phyloP scores from a whole-genome alignment of 805 yeast genomes.

The Komagataella pseudopastoris region DNA sequence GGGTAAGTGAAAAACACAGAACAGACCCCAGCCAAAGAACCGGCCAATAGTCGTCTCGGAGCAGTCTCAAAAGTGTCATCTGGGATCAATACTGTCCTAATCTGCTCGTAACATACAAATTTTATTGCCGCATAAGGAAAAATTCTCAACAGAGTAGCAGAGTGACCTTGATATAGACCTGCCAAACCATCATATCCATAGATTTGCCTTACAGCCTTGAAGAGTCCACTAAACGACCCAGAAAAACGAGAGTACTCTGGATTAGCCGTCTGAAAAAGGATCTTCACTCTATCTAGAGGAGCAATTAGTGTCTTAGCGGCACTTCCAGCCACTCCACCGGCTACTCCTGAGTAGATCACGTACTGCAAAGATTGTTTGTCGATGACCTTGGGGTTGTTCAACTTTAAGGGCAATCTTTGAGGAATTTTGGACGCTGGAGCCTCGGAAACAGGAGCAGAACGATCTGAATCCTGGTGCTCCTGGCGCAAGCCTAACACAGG shows the following conservation, averaged over 20 bases:
- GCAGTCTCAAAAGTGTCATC: conserved; percentile 65
- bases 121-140: conserved; percentile 97
- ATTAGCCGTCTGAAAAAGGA: conserved; percentile 86
- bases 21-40: conserved; percentile 79
- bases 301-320: conserved; percentile 95
- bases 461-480: not conserved
- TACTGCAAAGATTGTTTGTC: conserved; percentile 69
- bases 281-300: conserved; percentile 89
- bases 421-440: not conserved
- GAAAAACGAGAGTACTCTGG: conserved; percentile 75
- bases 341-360: conserved; percentile 70
- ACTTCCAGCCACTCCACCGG: conserved; percentile 93
- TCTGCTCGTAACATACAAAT: conserved; percentile 92
- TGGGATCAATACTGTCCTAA: conserved; percentile 70
- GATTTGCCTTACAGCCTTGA: conserved; percentile 58
- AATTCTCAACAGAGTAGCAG: conserved; percentile 80
- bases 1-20: conserved; percentile 89
- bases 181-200: conserved; percentile 52
- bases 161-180: conserved; percentile 92
- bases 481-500: not conserved
- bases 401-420: not conserved
- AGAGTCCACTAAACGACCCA: conserved; percentile 68
- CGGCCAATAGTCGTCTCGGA: conserved; percentile 68
- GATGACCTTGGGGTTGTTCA: conserved; percentile 13
- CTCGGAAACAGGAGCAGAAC: not conserved